Percentiles rank a stretch among this genome's conserved stretches.
These are phyloP conservation scores for Yarrowia yakushimensis DNA, from an alignment of 805 yeast species.

Conservation along the genomic window DNA sequence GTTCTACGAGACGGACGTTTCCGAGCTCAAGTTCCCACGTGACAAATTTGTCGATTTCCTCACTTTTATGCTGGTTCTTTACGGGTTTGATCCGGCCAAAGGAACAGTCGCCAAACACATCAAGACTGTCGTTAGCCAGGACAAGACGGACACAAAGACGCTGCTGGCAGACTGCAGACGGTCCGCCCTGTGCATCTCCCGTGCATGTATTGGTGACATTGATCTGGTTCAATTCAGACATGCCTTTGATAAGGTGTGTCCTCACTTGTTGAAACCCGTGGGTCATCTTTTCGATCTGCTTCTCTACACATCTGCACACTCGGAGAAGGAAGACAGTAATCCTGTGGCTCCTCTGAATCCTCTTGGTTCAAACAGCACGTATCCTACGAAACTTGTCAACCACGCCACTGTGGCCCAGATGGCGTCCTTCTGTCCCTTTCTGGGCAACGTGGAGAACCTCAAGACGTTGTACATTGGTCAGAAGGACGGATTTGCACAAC, in stretches of 20 bases:
- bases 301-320: slow-evolving; percentile 37
- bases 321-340: slow-evolving; percentile 24
- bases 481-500: slow-evolving; percentile 79
- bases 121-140: not conserved
- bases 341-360: not conserved
- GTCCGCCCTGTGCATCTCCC: not conserved
- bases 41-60: slow-evolving; percentile 4
- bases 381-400: slow-evolving; percentile 42
- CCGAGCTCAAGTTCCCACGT: not conserved
- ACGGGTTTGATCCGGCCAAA: slow-evolving; percentile 7
- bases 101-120: slow-evolving; percentile 5
- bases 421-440: slow-evolving; percentile 39
- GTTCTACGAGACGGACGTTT: not conserved
- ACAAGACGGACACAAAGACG: not conserved
- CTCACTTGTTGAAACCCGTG: slow-evolving; percentile 47
- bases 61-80: not conserved
- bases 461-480: slow-evolving; percentile 68
- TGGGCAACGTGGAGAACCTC: slow-evolving; percentile 36
- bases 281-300: slow-evolving; percentile 45
- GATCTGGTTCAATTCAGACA: slow-evolving; percentile 28
- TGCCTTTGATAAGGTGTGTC: slow-evolving; percentile 32
- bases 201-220: not conserved
- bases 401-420: slow-evolving; percentile 44
- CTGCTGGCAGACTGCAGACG: not conserved
- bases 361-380: slow-evolving; percentile 20